Conservation (phyloP, 441 rosid genomes). For the Aquilaria agallochum region DNA sequence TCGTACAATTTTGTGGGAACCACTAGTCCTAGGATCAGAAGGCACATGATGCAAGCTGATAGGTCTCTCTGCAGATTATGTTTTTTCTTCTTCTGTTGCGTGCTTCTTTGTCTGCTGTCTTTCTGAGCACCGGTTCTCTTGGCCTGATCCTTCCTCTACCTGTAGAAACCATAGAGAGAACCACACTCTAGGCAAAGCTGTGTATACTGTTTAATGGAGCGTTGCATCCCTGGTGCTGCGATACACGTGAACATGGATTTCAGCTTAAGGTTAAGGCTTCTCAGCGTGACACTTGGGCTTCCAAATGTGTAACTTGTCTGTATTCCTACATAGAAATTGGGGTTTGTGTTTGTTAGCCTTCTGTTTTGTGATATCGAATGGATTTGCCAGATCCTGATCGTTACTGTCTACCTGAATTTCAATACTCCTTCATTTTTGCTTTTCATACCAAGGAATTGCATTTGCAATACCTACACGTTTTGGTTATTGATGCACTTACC, state of each 20-base stretch:
- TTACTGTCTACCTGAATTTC: too few relatives aligned
- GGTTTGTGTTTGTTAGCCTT: too few relatives aligned
- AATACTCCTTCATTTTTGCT: too few relatives aligned
- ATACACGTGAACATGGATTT: neutral
- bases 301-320: too few relatives aligned
- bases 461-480: too few relatives aligned
- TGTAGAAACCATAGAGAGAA: constrained; percentile 11
- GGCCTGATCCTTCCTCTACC: neutral
- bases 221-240: constrained; percentile 6
- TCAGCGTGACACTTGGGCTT: too few relatives aligned
- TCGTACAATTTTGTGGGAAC: constrained; percentile 49
- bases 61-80: constrained; percentile 66
- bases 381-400: too few relatives aligned
- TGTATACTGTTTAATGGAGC: constrained; percentile 9
- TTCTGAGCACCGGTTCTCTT: constrained; percentile 30
- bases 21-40: constrained; percentile 62
- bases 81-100: constrained; percentile 64
- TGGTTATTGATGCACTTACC: too few relatives aligned
- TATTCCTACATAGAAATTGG: too few relatives aligned
- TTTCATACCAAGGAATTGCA: too few relatives aligned
- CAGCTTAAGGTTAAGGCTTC: too few relatives aligned
- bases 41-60: constrained; percentile 68
- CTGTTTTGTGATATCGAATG: too few relatives aligned
- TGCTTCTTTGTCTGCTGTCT: constrained; percentile 51
- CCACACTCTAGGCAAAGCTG: constrained; percentile 4